Percentiles rank a stretch among this genome's conserved stretches.
Conservation (phyloP, 1,284 basidiomycete species). For the Lignosus rhinocerotis region DNA sequence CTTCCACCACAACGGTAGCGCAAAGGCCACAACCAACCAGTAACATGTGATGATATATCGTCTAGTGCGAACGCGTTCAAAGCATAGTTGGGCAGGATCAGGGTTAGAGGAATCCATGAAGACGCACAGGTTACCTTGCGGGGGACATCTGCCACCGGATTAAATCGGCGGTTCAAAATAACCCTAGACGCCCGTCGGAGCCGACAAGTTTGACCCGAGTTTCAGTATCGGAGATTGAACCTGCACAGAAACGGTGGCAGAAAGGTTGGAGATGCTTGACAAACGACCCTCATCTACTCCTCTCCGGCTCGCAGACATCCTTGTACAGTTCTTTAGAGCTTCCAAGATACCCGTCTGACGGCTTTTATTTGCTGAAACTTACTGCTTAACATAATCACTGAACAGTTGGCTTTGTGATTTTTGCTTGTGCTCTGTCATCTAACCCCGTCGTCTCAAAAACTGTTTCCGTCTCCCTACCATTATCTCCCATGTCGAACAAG, state of each 20-base stretch:
- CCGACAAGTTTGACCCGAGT: not conserved
- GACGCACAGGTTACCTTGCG: not conserved
- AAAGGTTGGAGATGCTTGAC: conserved; percentile 13
- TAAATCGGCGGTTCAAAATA: conserved; percentile 3
- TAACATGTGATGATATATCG: conserved; percentile 70
- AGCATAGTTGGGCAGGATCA: conserved; percentile 43
- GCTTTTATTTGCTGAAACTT: conserved; percentile 13
- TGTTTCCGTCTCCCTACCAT: conserved; percentile 1
- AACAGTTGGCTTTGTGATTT: conserved; percentile 1
- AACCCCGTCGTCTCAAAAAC: conserved; percentile 17
- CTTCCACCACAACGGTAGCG: conserved; percentile 86
- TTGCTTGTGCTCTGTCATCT: not conserved
- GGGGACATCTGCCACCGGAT: conserved; percentile 11
- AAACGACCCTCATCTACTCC: conserved; percentile 14
- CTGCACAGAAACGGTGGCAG: conserved; percentile 11
- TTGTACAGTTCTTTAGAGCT: conserved; percentile 21
- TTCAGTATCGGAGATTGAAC: conserved; percentile 3
- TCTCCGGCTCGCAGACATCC: conserved; percentile 12
- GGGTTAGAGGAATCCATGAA: conserved; percentile 12
- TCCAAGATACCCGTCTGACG: conserved; percentile 20
- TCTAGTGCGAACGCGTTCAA: conserved; percentile 49
- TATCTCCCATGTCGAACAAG: conserved; percentile 18
- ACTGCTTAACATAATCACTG: conserved; percentile 18
- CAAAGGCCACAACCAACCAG: conserved; percentile 71
- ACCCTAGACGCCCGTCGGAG: not conserved